Conservation (phyloP, 208 protist genomes). For the Acanthamoeba lenticulata region DNA sequence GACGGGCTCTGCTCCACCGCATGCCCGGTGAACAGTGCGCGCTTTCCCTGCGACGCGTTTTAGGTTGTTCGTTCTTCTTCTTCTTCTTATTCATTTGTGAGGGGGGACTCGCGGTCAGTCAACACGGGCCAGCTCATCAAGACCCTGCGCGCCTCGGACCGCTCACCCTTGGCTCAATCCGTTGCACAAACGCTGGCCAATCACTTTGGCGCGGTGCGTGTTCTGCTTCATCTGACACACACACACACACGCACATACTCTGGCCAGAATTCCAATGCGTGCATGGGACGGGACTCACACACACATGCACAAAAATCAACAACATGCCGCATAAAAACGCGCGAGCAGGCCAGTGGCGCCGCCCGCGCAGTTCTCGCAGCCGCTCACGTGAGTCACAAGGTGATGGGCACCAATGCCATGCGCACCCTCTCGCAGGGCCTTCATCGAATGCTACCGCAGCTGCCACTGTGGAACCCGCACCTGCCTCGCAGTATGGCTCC, state of each 20-base stretch:
- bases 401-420: neutral
- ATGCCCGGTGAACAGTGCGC: conserved; percentile 79
- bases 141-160: neutral
- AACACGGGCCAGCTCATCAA: conserved; percentile 82
- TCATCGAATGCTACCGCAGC: neutral
- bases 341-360: neutral
- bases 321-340: too few relatives aligned
- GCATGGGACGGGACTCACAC: too few relatives aligned
- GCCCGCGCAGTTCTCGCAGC: neutral
- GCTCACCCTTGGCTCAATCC: neutral
- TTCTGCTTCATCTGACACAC: too few relatives aligned
- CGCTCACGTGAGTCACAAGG: neutral
- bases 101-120: neutral
- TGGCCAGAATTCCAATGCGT: too few relatives aligned
- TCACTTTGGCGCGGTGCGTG: conserved; percentile 25
- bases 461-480: neutral
- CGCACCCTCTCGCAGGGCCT: neutral
- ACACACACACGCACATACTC: too few relatives aligned
- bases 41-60: neutral
- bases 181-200: conserved; percentile 66
- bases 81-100: neutral
- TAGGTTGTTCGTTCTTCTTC: neutral
- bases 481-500: neutral
- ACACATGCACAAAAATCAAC: too few relatives aligned
- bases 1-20: conserved; percentile 80